These are phyloP conservation scores for Eimeria acervulina DNA, from an alignment of 169 alveolate species.

Conservation along the genomic window DNA sequence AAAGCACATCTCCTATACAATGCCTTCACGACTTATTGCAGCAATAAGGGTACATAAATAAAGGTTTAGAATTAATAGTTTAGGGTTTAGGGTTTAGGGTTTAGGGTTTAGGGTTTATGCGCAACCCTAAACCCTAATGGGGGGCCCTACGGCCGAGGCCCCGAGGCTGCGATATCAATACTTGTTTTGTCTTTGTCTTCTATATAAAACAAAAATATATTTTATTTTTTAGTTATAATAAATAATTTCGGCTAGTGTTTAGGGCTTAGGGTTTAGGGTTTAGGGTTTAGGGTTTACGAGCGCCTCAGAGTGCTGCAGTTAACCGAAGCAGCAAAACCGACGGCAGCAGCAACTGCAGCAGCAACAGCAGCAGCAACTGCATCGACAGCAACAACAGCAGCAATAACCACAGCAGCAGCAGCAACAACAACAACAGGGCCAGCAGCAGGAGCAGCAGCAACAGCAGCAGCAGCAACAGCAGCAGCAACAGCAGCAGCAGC, in stretches of 20 bases:
- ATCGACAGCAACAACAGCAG: not conserved
- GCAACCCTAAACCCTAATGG: not conserved
- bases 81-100: not conserved
- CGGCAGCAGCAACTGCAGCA: not conserved
- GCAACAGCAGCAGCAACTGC: not conserved
- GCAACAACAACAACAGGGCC: not conserved
- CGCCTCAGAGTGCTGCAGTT: not conserved
- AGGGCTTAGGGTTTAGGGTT: not conserved
- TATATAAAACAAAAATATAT: not conserved
- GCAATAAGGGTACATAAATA: not conserved
- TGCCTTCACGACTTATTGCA: too few relatives aligned
- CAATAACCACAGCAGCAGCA: not conserved
- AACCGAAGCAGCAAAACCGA: not conserved
- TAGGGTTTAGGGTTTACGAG: not conserved
- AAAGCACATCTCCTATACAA: not conserved
- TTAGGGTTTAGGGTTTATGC: not conserved
- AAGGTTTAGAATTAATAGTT: not conserved
- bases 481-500: too few relatives aligned
- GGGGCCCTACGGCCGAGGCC: not conserved
- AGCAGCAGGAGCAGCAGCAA: not conserved
- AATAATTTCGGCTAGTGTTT: not conserved
- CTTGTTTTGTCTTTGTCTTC: not conserved
- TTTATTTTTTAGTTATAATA: not conserved
- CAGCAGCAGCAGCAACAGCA: conserved; percentile 5
- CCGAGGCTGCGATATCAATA: not conserved